phyloP scores from a whole-genome alignment of 352 stramenopile species.

The Pythium oligandrum region DNA sequence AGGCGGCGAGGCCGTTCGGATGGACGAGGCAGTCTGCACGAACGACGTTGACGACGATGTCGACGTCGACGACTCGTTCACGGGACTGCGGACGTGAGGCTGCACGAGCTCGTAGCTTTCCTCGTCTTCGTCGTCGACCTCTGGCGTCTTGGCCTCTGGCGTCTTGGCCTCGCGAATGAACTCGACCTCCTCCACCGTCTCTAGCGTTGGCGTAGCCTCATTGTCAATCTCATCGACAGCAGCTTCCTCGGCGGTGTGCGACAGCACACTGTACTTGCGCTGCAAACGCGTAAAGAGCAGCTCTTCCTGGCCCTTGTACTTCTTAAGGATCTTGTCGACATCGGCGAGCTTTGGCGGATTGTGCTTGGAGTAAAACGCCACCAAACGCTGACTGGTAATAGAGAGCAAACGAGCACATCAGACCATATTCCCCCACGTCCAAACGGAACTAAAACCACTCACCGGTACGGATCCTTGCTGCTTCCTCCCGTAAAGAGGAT shows the following conservation, averaged over 20 bases:
- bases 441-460: constrained; percentile 2
- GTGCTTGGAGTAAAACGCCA: constrained; percentile 70
- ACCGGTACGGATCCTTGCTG: constrained; percentile 41
- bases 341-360: constrained; percentile 63
- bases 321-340: constrained; percentile 58
- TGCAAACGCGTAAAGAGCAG: constrained; percentile 70
- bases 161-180: constrained; percentile 24
- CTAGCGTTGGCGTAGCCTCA: constrained; percentile 44
- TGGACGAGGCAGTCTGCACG: not conserved
- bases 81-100: constrained; percentile 12
- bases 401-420: constrained; percentile 5
- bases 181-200: constrained; percentile 33
- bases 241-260: constrained; percentile 18
- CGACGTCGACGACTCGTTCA: constrained; percentile 14
- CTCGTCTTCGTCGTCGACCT: constrained; percentile 29
- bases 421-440: not conserved
- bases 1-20: constrained; percentile 23
- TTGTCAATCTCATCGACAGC: constrained; percentile 37
- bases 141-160: not conserved
- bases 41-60: not conserved
- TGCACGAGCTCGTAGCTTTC: constrained; percentile 38
- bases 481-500: constrained; percentile 39
- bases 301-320: constrained; percentile 78
- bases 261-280: constrained; percentile 74
- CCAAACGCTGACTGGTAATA: constrained; percentile 31